Percentiles rank a stretch among this genome's conserved stretches.
Evolutionary conservation across 1,284 basidiomycete species (phyloP).

Genomic region (Moniliophthora roreri): DNA sequence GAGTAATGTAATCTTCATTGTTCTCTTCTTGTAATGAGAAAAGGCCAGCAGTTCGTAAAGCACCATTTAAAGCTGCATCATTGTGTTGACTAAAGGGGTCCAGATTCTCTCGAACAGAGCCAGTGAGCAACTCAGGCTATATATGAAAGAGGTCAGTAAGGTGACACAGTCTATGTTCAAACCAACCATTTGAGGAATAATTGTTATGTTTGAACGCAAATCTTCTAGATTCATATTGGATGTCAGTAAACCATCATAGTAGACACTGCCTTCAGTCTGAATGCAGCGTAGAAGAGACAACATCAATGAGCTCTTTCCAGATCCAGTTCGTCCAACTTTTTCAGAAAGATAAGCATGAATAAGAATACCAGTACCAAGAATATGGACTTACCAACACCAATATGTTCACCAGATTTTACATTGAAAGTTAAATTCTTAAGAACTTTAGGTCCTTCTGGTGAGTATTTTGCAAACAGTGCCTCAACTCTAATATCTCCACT

Average conservation of each 20-base stretch:
- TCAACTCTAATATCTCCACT: constrained; percentile 69
- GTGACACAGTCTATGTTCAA: constrained; percentile 19
- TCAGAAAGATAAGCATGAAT: not conserved
- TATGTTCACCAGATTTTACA: constrained; percentile 57
- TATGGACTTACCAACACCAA: constrained; percentile 51
- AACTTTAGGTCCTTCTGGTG: constrained; percentile 47
- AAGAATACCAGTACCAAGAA: not conserved
- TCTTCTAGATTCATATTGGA: constrained; percentile 62
- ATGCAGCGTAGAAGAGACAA: constrained; percentile 56
- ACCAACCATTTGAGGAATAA: constrained; percentile 55
- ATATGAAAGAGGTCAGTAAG: constrained; percentile 30
- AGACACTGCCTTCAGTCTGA: constrained; percentile 54
- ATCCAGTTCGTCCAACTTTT: constrained; percentile 71
- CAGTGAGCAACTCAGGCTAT: constrained; percentile 65
- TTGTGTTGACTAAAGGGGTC: constrained; percentile 77
- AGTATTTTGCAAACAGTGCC: constrained; percentile 59
- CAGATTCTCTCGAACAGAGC: constrained; percentile 55
- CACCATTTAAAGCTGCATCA: constrained; percentile 59
- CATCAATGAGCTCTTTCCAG: constrained; percentile 64
- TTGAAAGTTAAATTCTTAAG: constrained; percentile 55
- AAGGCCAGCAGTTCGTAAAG: constrained; percentile 55
- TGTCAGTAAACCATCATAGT: constrained; percentile 48
- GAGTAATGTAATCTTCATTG: constrained; percentile 47
- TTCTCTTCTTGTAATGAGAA: constrained; percentile 49
- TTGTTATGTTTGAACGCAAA: constrained; percentile 60